phyloP scores from a whole-genome alignment of 805 yeast genomes.

The Candida broadrunensis region DNA sequence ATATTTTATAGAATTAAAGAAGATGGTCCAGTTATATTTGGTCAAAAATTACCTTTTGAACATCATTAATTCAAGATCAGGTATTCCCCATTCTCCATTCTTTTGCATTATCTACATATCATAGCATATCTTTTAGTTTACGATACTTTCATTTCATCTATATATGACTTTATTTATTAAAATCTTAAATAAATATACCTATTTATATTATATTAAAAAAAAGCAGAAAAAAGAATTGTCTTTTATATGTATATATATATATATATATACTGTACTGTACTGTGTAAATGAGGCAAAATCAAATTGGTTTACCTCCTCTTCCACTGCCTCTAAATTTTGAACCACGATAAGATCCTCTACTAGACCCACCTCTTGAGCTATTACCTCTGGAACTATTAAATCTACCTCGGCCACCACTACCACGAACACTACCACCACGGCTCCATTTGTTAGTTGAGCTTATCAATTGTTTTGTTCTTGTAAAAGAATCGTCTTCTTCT shows the following conservation, averaged over 20 bases:
- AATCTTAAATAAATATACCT: too few relatives aligned
- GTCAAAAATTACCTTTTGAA: slow-evolving; percentile 37
- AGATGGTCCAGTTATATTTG: slow-evolving; percentile 63
- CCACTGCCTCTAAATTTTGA: slow-evolving; percentile 10
- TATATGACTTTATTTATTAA: too few relatives aligned
- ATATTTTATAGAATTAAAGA: slow-evolving; percentile 75
- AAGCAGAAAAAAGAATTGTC: too few relatives aligned
- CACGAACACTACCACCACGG: background rate
- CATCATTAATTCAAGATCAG: slow-evolving; percentile 22
- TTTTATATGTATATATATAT: too few relatives aligned
- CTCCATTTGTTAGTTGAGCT: background rate
- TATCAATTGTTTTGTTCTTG: background rate
- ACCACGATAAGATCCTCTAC: slow-evolving; percentile 8
- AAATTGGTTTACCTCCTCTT: too few relatives aligned
- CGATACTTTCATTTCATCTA: too few relatives aligned
- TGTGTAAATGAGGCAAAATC: too few relatives aligned
- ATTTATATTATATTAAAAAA: too few relatives aligned
- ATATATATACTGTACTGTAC: background rate
- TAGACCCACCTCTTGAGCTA: slow-evolving; percentile 7
- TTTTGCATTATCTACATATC: too few relatives aligned
- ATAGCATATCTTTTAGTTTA: too few relatives aligned
- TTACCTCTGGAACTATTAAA: background rate
- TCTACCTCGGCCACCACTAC: slow-evolving; percentile 3
- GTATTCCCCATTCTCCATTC: too few relatives aligned
- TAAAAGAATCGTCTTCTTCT: slow-evolving; percentile 1